These are phyloP conservation scores for Paraconiothyrium sp. DNA, from an alignment of 2,329 filamentous ascomycete genomes.

Conservation along the genomic window DNA sequence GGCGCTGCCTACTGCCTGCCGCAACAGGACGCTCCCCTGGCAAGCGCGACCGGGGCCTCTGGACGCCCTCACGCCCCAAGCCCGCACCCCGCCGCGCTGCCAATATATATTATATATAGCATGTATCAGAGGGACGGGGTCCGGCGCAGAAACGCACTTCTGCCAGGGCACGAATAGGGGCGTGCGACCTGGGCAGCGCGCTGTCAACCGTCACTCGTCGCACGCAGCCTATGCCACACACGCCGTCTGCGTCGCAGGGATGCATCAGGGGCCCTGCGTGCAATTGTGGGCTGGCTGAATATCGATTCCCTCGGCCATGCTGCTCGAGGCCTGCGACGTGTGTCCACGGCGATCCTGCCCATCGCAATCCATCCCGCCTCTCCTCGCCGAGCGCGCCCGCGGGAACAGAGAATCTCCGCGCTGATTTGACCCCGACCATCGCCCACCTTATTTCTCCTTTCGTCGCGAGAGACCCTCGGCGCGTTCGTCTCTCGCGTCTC, in stretches of 20 bases:
- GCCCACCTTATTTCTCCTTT: conserved; percentile 3
- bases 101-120: conserved; percentile 26
- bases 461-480: conserved; percentile 2
- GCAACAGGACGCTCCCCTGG: neutral
- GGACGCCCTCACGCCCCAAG: neutral
- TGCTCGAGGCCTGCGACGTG: neutral
- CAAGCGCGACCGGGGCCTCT: neutral
- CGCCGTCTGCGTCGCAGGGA: neutral
- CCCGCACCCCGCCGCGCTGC: conserved; percentile 8
- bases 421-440: neutral
- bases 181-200: neutral
- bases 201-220: conserved; percentile 14
- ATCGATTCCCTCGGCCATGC: conserved; percentile 12
- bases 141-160: conserved; percentile 16
- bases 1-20: conserved; percentile 1
- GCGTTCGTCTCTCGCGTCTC: conserved; percentile 8
- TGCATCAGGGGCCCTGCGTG: conserved; percentile 1
- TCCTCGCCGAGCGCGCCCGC: neutral
- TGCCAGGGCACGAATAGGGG: conserved; percentile 25
- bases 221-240: neutral
- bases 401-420: neutral
- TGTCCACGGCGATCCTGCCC: conserved; percentile 5
- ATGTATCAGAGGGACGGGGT: conserved; percentile 22
- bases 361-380: conserved; percentile 2
- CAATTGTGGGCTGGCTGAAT: conserved; percentile 7